These are phyloP conservation scores for Candida ipomoeae DNA, from an alignment of 805 yeast species.

Conservation along the genomic window DNA sequence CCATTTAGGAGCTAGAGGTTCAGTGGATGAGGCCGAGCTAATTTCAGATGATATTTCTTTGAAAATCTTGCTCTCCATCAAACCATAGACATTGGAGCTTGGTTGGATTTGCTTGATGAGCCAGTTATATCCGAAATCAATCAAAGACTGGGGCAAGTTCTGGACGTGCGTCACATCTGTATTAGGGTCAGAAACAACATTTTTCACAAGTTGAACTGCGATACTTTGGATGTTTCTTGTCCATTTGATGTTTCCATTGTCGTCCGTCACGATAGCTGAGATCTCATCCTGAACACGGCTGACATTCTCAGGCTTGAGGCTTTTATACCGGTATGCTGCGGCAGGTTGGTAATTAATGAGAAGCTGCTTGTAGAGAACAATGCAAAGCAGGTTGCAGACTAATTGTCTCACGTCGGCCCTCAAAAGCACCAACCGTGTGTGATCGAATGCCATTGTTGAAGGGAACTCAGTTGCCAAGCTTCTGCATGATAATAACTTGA, in stretches of 20 bases:
- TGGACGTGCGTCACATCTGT: slow-evolving; percentile 13
- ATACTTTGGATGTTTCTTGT: slow-evolving; percentile 73
- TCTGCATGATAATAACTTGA: slow-evolving; percentile 68
- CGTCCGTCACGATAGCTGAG: slow-evolving; percentile 75
- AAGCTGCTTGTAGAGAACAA: slow-evolving; percentile 68
- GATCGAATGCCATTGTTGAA: slow-evolving; percentile 77
- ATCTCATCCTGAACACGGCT: slow-evolving; percentile 62
- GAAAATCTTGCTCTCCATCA: slow-evolving; percentile 66
- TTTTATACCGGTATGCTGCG: slow-evolving; percentile 9
- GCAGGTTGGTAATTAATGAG: slow-evolving; percentile 36
- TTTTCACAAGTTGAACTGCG: slow-evolving; percentile 60
- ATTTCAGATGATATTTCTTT: slow-evolving; percentile 26
- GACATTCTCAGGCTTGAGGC: slow-evolving; percentile 33
- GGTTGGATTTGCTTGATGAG: slow-evolving; percentile 84
- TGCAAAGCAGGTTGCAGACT: slow-evolving; percentile 73
- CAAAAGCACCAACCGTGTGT: slow-evolving; percentile 67
- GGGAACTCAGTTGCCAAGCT: slow-evolving; percentile 83
- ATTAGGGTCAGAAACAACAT: slow-evolving; percentile 20
- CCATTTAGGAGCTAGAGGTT: neutral
- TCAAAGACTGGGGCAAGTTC: slow-evolving; percentile 35
- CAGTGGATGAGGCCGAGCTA: neutral
- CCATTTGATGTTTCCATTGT: slow-evolving; percentile 86
- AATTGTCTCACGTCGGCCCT: slow-evolving; percentile 84
- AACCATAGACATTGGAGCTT: slow-evolving; percentile 65
- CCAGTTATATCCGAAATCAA: slow-evolving; percentile 73